phyloP scores from a whole-genome alignment of 192 early-diverging fungal genomes.

The Coemansia guatemalensis region DNA sequence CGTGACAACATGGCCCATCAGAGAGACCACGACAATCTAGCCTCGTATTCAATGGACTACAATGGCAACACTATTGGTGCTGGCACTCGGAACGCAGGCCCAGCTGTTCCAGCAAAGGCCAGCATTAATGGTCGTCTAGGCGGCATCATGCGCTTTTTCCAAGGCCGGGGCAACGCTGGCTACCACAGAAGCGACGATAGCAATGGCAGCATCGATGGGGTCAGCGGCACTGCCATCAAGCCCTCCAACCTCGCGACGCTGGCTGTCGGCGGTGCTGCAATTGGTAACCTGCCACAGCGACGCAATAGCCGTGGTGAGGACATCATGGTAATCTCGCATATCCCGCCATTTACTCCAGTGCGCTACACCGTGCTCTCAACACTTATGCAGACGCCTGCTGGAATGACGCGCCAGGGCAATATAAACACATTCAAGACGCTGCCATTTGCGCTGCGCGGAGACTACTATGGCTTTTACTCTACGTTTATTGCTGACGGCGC shows the following conservation, averaged over 20 bases:
- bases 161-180: slow-evolving; percentile 3
- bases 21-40: neutral
- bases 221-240: slow-evolving; percentile 12
- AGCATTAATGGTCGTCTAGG: slow-evolving; percentile 11
- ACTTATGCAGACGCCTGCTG: slow-evolving; percentile 50
- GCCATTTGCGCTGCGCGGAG: slow-evolving; percentile 53
- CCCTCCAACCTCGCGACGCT: slow-evolving; percentile 43
- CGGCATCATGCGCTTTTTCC: slow-evolving; percentile 21
- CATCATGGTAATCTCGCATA: slow-evolving; percentile 50
- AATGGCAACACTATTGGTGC: neutral
- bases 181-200: neutral
- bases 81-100: neutral
- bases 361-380: slow-evolving; percentile 47
- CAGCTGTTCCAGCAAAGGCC: neutral
- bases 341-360: slow-evolving; percentile 54
- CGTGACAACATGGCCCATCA: slow-evolving; percentile 1
- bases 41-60: slow-evolving; percentile 11
- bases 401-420: slow-evolving; percentile 44
- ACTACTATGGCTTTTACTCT: slow-evolving; percentile 56
- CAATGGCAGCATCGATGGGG: slow-evolving; percentile 1
- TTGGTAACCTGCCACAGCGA: slow-evolving; percentile 47
- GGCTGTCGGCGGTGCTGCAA: slow-evolving; percentile 43
- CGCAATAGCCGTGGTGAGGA: slow-evolving; percentile 54
- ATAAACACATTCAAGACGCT: slow-evolving; percentile 50
- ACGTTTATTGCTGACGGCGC: slow-evolving; percentile 55